Conservation (phyloP, 306 rosid species). For the Castanea sativa region DNA sequence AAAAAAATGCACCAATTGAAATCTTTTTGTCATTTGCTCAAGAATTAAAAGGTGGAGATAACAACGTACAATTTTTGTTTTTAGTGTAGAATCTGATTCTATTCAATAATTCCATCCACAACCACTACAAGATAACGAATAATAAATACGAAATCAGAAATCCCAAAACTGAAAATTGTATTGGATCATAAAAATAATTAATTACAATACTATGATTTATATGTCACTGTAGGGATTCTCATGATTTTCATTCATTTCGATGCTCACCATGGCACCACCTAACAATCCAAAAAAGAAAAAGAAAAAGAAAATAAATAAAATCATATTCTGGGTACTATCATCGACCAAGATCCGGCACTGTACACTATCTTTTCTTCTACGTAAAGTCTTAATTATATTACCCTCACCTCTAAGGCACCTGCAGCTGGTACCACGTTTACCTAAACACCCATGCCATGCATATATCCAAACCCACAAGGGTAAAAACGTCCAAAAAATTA, state of each 20-base stretch:
- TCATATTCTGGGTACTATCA: conserved; percentile 21
- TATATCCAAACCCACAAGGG: background rate
- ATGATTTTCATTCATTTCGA: conserved; percentile 61
- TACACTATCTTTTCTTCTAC: conserved; percentile 45
- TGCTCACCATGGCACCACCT: conserved; percentile 28
- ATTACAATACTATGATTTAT: background rate
- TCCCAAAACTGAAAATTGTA: background rate
- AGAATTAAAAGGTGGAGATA: background rate
- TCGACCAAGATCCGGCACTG: conserved; percentile 26
- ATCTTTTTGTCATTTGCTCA: background rate
- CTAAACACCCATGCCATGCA: conserved; percentile 26
- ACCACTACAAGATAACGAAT: background rate
- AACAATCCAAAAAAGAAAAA: conserved; percentile 25
- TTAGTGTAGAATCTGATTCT: background rate
- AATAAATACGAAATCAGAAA: background rate
- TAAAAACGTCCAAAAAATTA: background rate
- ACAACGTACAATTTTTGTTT: background rate
- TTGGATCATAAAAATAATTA: background rate
- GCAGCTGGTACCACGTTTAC: conserved; percentile 8
- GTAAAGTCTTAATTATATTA: conserved; percentile 36
- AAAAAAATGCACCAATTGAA: background rate
- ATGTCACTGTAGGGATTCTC: conserved; percentile 44
- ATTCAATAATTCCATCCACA: background rate
- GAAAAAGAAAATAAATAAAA: background rate
- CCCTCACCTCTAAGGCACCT: conserved; percentile 24